Conservation (phyloP, 768 basidiomycete species). For the Tulasnella sp. region DNA sequence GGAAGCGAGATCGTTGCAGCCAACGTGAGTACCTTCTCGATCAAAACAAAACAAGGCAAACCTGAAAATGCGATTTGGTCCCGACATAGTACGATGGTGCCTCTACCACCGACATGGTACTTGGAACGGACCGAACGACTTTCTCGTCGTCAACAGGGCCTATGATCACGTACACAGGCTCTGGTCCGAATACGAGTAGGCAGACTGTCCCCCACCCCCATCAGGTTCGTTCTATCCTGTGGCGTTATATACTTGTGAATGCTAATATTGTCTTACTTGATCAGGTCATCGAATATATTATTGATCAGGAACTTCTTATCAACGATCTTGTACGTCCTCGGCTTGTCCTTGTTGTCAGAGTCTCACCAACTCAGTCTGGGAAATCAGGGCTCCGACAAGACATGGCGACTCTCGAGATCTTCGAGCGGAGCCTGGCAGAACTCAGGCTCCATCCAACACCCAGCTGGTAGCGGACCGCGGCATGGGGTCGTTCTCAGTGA, state of each 20-base stretch:
- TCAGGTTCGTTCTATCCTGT: conserved; percentile 25
- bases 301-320: conserved; percentile 15
- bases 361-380: neutral
- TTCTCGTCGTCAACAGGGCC: conserved; percentile 7
- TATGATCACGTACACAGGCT: conserved; percentile 31
- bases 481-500: conserved; percentile 35
- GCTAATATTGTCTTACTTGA: neutral
- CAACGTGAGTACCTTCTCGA: conserved; percentile 29
- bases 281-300: conserved; percentile 25
- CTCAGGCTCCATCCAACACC: conserved; percentile 31
- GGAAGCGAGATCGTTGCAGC: conserved; percentile 34
- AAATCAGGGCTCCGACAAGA: conserved; percentile 36
- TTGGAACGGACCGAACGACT: conserved; percentile 11
- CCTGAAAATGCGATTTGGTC: neutral
- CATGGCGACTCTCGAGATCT: conserved; percentile 36
- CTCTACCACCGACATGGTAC: neutral
- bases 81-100: conserved; percentile 20
- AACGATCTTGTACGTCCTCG: conserved; percentile 22
- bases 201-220: conserved; percentile 36
- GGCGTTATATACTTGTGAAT: neutral
- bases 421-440: conserved; percentile 27
- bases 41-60: neutral
- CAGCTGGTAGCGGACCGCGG: conserved; percentile 37
- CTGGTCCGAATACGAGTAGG: conserved; percentile 33
- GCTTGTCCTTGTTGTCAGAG: neutral